A percentile compares a stretch with the other conserved stretches of the same genome.
Evolutionary conservation across 192 early-diverging fungal species (phyloP).

Genomic region (Coemansia brasiliensis): DNA sequence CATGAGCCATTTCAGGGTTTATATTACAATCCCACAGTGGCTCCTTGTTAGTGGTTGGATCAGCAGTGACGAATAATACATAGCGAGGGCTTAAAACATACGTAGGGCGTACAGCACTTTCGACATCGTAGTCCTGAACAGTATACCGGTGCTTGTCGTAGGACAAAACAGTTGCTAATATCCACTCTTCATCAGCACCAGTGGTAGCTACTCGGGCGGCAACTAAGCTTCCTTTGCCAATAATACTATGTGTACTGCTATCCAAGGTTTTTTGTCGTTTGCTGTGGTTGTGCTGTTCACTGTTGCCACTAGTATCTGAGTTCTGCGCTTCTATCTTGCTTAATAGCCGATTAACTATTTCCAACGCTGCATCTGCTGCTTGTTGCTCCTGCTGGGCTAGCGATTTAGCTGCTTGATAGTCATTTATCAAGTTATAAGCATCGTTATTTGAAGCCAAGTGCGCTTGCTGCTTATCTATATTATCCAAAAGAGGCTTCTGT

Average conservation of each 20-base stretch:
- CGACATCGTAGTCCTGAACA: conserved; percentile 46
- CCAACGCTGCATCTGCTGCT: conserved; percentile 24
- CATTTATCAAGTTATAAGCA: background rate
- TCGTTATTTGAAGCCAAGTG: conserved; percentile 1
- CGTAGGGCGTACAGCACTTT: conserved; percentile 35
- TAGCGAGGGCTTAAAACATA: conserved; percentile 35
- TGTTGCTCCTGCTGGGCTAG: conserved; percentile 30
- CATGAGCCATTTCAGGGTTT: conserved; percentile 38
- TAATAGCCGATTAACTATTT: conserved; percentile 22
- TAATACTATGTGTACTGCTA: background rate
- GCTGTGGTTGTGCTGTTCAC: too few relatives aligned
- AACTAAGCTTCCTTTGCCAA: conserved; percentile 34
- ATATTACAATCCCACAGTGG: conserved; percentile 33
- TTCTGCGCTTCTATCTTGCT: conserved; percentile 5
- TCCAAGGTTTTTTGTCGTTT: too few relatives aligned
- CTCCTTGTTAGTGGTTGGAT: conserved; percentile 9
- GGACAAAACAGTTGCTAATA: conserved; percentile 36
- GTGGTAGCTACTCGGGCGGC: conserved; percentile 33
- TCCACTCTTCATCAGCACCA: conserved; percentile 37
- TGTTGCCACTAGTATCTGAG: too few relatives aligned
- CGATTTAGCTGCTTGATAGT: background rate
- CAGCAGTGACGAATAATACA: conserved; percentile 28
- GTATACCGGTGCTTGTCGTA: conserved; percentile 48
- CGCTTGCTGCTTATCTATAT: conserved; percentile 11
- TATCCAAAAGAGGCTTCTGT: conserved; percentile 16